Evolutionary conservation across 768 basidiomycete species (phyloP), one percentile per base, ranked within the genome.

Genomic region (Lactarius pseudohatsudake): DNA sequence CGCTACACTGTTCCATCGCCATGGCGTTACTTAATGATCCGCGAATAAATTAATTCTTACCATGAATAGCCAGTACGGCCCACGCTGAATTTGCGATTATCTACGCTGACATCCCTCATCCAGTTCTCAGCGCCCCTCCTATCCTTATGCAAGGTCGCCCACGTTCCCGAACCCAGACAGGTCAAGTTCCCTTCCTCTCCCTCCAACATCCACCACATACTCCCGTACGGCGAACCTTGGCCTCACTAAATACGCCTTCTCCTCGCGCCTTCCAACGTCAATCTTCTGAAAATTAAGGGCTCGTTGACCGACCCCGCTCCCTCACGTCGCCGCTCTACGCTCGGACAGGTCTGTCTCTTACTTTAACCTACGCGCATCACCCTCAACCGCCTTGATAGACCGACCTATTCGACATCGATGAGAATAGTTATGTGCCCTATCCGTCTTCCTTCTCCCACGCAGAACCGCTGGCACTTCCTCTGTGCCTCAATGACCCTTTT

Each of bases 341-440:
- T 79, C 54, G 77, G 78, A 59, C 80, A 81, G 75, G 82, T 81
- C 57, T 40, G 79, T 73, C 45, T 34, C 13, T 28, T 32, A 13
- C 56, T 57, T 64, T 65, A 61, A 13, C 58, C 40, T 11, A 62
- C 62, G 36, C 16, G 18, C 38, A 50, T 74, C 65, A 71, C 72
- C 69, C 69, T 71, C 54, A 57, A 68, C 65, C 74, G 13, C 75
- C 20, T 64, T 75, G 79, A 71, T 68, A 66, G 45, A 73, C 71
- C 28, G 84, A 89, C 43, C 78, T 90, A 64, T 91, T 89, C 73
- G 87, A 91, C 72, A 90, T 91, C 68, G 85, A 89, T 71, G 90
- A 91, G 75, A 86, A 87, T 72, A 85, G 86, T 64, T 83, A 84
- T 71, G 85, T 86, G 64, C 78, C 79, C 3, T 81, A 82, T 53